Evolutionary conservation across 352 stramenopile species (phyloP).

Genomic region (Globisporangium orthogonon): DNA sequence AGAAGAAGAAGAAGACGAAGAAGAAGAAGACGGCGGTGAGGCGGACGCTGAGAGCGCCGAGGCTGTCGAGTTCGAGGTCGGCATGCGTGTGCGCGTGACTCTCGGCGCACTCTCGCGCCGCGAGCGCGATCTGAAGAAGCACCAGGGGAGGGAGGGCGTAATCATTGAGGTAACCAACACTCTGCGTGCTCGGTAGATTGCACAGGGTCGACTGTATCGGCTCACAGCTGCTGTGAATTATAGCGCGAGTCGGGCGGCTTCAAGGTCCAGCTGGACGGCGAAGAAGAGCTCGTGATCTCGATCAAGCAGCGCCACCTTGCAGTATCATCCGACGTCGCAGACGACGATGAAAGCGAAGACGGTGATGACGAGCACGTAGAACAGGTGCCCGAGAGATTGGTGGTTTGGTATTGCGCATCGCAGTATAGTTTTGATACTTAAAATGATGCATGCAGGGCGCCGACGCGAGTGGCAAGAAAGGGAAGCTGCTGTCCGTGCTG

Average conservation of each 20-base stretch:
- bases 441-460: slow-evolving; percentile 3
- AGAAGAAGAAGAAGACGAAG: slow-evolving; percentile 22
- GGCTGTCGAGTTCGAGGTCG: slow-evolving; percentile 33
- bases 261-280: slow-evolving; percentile 49
- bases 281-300: slow-evolving; percentile 39
- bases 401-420: too few species aligned
- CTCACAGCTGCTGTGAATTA: background rate
- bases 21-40: slow-evolving; percentile 20
- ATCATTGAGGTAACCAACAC: slow-evolving; percentile 35
- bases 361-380: slow-evolving; percentile 19
- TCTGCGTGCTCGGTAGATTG: background rate
- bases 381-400: slow-evolving; percentile 2
- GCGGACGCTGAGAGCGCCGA: slow-evolving; percentile 36
- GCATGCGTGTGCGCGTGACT: slow-evolving; percentile 51
- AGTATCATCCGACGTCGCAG: slow-evolving; percentile 19
- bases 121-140: slow-evolving; percentile 65
- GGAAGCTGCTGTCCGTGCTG: slow-evolving; percentile 65
- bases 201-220: background rate
- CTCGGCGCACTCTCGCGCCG: slow-evolving; percentile 31
- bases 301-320: slow-evolving; percentile 51
- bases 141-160: slow-evolving; percentile 58
- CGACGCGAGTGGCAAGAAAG: slow-evolving; percentile 30
- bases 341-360: slow-evolving; percentile 33
- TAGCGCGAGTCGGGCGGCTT: slow-evolving; percentile 24
- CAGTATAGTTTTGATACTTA: background rate